Percentiles rank a stretch among this genome's conserved stretches.
These are phyloP conservation scores for Pseudogymnoascus sp. DNA, from an alignment of 2,329 filamentous ascomycete species.

Conservation along the genomic window DNA sequence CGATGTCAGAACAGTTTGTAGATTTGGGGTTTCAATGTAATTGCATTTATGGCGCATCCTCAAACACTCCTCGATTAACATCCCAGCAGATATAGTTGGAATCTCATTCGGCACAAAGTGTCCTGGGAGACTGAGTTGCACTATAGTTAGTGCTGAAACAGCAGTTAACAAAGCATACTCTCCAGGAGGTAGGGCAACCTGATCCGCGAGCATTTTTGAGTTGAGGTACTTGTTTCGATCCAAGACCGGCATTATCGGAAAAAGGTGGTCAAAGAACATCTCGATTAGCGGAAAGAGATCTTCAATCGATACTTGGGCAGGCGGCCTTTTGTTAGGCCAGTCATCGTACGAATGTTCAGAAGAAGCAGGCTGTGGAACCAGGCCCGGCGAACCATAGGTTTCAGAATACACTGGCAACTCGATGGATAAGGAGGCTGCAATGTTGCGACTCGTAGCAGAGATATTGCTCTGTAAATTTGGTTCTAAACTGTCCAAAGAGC, in stretches of 20 bases:
- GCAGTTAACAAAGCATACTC: neutral
- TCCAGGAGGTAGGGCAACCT: neutral
- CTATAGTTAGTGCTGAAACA: conserved; percentile 2
- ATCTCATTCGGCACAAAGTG: neutral
- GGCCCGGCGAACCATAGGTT: neutral
- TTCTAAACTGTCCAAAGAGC: neutral
- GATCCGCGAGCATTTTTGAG: neutral
- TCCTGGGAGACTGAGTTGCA: conserved; percentile 2
- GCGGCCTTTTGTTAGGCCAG: neutral
- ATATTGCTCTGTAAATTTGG: neutral
- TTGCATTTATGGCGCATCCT: conserved; percentile 23
- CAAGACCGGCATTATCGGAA: conserved; percentile 51
- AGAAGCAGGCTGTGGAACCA: neutral
- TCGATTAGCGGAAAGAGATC: neutral
- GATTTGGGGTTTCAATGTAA: conserved; percentile 23
- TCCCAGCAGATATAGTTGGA: conserved; percentile 10
- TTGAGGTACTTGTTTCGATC: conserved; percentile 26
- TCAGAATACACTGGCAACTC: neutral
- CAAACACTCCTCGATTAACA: conserved; percentile 26
- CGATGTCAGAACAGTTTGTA: conserved; percentile 27
- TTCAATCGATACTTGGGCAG: neutral
- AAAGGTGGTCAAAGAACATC: conserved; percentile 49
- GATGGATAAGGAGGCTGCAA: neutral
- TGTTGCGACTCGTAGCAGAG: neutral
- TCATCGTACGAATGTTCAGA: neutral